A percentile compares a stretch with the other conserved stretches of the same genome.
Conservation (phyloP, 2,329 filamentous ascomycete genomes). For the Tricladium varicosporioides region DNA sequence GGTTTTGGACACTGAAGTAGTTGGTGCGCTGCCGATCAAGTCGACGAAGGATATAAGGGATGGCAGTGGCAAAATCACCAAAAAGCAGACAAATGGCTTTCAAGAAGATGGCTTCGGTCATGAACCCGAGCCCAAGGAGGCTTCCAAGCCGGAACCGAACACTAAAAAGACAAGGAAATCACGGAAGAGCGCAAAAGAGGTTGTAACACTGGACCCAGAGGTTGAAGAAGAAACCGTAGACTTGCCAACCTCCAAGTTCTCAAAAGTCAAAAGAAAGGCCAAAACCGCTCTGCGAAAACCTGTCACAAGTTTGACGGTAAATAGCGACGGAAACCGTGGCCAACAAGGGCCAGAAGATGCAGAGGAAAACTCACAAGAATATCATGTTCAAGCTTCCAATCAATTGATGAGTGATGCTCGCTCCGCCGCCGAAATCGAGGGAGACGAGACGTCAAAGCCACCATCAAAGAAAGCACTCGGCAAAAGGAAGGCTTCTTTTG, state of each 20-base stretch:
- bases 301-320: background rate
- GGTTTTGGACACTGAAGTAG: background rate
- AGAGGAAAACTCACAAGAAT: background rate
- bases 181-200: background rate
- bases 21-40: background rate
- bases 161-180: background rate
- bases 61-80: background rate
- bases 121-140: background rate
- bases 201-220: background rate
- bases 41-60: background rate
- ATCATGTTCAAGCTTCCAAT: background rate
- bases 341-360: background rate
- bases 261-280: background rate
- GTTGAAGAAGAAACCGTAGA: background rate
- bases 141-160: background rate
- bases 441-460: background rate
- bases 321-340: background rate
- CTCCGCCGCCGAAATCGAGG: background rate
- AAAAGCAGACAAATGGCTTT: background rate
- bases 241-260: background rate
- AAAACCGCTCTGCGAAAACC: background rate
- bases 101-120: background rate
- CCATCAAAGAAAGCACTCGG: conserved; percentile 26
- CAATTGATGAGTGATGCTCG: background rate
- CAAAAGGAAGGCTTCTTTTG: conserved; percentile 22